Percentiles rank a stretch among this genome's conserved stretches.
Conservation (phyloP, 2,329 filamentous ascomycete genomes). For the Colletotrichum sp. region DNA sequence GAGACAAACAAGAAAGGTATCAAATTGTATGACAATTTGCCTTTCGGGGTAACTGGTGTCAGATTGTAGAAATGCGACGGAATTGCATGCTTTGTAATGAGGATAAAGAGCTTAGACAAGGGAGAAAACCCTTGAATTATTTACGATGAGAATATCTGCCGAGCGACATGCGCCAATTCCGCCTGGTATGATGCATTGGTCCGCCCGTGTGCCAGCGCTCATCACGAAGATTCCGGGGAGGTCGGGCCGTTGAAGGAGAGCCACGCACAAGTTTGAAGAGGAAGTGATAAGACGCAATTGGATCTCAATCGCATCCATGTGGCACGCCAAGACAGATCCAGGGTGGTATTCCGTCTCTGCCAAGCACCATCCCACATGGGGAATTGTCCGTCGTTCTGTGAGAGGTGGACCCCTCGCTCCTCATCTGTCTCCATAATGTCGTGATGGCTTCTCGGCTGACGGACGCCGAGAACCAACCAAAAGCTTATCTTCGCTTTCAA, state of each 20-base stretch:
- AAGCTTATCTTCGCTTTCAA: not conserved
- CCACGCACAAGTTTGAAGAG: not conserved
- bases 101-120: not conserved
- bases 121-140: not conserved
- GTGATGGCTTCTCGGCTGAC: not conserved
- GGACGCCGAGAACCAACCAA: not conserved
- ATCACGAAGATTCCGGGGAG: not conserved
- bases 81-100: not conserved
- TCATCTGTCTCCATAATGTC: not conserved
- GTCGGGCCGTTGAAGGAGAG: not conserved
- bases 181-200: not conserved
- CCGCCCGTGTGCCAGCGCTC: not conserved
- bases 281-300: rapidly evolving
- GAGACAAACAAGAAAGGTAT: not conserved
- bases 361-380: not conserved
- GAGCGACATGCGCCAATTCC: not conserved
- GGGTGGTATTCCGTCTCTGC: not conserved
- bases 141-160: not conserved
- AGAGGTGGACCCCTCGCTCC: not conserved
- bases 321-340: not conserved
- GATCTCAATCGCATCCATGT: not conserved
- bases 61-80: not conserved
- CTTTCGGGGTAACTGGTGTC: not conserved
- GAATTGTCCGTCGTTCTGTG: not conserved
- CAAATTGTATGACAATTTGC: not conserved